Evolutionary conservation across 345 rosid species (phyloP).

Genomic region (Dipteronia dyeriana): DNA sequence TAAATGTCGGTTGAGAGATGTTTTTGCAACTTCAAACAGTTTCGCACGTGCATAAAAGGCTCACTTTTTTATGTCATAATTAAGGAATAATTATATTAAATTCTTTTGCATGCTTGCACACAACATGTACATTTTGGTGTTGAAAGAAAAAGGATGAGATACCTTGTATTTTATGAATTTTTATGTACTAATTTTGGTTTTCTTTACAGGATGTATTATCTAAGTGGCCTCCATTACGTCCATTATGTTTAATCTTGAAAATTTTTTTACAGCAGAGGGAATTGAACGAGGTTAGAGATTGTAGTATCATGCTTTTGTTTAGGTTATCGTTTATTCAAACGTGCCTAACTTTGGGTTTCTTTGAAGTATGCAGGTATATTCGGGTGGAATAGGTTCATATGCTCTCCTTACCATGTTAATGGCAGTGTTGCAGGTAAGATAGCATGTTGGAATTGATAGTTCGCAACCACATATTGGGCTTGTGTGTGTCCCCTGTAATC

Average conservation of each 20-base stretch:
- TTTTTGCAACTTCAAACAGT: conserved; percentile 5
- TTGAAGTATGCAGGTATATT: conserved; percentile 64
- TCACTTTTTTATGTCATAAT: neutral
- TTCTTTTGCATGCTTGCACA: neutral
- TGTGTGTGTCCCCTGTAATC: neutral
- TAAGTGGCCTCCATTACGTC: conserved; percentile 75
- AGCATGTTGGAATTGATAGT: neutral
- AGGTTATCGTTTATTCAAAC: conserved; percentile 5
- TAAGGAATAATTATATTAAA: neutral
- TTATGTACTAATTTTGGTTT: conserved; percentile 2
- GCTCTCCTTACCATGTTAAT: conserved; percentile 90
- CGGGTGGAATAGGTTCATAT: conserved; percentile 94
- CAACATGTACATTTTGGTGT: neutral
- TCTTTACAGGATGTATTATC: conserved; percentile 62
- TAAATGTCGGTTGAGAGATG: neutral
- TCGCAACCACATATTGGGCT: neutral
- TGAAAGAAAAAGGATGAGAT: neutral
- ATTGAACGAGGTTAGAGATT: conserved; percentile 75
- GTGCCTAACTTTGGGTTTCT: conserved; percentile 26
- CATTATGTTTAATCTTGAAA: conserved; percentile 85
- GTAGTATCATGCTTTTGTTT: neutral
- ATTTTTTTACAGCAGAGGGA: conserved; percentile 94
- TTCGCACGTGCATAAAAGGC: neutral
- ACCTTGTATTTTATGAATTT: neutral
- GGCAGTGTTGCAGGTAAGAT: conserved; percentile 69